Percentiles rank a stretch among this genome's conserved stretches.
Conservation (phyloP, 176 grass and related monocot species). For the Lolium perenne region DNA sequence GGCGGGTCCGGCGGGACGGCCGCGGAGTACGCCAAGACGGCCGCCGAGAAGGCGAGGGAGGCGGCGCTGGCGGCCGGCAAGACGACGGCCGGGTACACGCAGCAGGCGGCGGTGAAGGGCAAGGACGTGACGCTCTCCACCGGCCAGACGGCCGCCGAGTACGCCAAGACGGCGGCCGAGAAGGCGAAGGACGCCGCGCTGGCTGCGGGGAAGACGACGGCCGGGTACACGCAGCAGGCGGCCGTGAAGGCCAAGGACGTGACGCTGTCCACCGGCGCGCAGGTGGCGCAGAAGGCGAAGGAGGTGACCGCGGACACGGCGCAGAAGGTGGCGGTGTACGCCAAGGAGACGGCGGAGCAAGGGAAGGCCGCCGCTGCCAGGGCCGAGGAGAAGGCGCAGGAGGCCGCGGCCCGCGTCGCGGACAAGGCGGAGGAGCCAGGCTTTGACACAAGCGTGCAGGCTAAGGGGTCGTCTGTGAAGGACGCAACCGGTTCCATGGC, state of each 20-base stretch:
- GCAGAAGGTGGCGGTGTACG: slow-evolving; percentile 44
- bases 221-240: slow-evolving; percentile 56
- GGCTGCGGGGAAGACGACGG: slow-evolving; percentile 40
- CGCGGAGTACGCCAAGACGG: slow-evolving; percentile 59
- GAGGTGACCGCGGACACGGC: slow-evolving; percentile 49
- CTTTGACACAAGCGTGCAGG: background rate
- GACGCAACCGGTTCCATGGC: slow-evolving; percentile 38
- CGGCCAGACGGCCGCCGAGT: slow-evolving; percentile 45
- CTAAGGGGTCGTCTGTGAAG: slow-evolving; percentile 27
- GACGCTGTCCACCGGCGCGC: slow-evolving; percentile 41
- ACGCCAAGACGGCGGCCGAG: slow-evolving; percentile 46
- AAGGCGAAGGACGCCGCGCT: slow-evolving; percentile 61
- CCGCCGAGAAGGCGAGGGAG: slow-evolving; percentile 26
- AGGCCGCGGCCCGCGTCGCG: slow-evolving; percentile 34
- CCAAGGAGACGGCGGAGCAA: slow-evolving; percentile 45
- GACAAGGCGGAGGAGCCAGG: slow-evolving; percentile 43
- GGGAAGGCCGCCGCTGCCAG: slow-evolving; percentile 21
- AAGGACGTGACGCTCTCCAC: slow-evolving; percentile 56
- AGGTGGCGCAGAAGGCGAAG: slow-evolving; percentile 57
- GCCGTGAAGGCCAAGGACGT: slow-evolving; percentile 63
- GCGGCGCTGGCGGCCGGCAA: background rate
- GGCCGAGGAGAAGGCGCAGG: slow-evolving; percentile 34
- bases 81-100: slow-evolving; percentile 23
- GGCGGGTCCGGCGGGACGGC: slow-evolving; percentile 28
- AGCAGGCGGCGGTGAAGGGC: slow-evolving; percentile 36